Evolutionary conservation across 345 rosid species (phyloP).

Genomic region (Eucalyptus erythrocorys): DNA sequence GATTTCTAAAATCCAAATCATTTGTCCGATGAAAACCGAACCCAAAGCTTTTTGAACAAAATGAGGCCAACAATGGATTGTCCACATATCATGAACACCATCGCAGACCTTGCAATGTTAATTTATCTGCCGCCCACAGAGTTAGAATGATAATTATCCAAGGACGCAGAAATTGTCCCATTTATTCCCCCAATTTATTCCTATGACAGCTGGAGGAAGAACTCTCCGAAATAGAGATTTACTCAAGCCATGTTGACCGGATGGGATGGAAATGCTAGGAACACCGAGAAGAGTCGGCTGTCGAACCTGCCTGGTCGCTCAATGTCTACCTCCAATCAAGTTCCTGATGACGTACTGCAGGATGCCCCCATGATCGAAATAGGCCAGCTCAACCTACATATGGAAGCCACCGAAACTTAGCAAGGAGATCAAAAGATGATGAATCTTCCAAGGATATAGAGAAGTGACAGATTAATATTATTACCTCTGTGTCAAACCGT

Average conservation of each 20-base stretch:
- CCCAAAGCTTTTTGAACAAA: not conserved
- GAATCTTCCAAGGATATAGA: not conserved
- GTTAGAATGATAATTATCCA: not conserved
- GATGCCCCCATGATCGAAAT: slow-evolving; percentile 42
- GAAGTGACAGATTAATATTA: not conserved
- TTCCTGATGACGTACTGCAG: slow-evolving; percentile 39
- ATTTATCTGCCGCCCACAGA: not conserved
- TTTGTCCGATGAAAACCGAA: not conserved
- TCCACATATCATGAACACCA: not conserved
- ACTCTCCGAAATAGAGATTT: not conserved
- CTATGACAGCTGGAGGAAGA: not conserved
- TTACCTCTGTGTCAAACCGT: slow-evolving; percentile 87
- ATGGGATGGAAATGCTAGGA: not conserved
- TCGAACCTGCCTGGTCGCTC: not conserved
- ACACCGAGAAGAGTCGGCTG: not conserved
- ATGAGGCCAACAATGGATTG: not conserved
- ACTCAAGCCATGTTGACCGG: not conserved
- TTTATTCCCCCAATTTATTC: not conserved
- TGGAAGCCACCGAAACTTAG: not conserved
- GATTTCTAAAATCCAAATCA: not conserved
- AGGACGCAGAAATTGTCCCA: not conserved
- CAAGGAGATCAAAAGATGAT: not conserved
- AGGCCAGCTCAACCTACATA: slow-evolving; percentile 33
- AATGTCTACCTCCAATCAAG: slow-evolving; percentile 4
- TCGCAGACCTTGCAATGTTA: not conserved